Base-by-base conservation (phyloP, 495 filamentous ascomycete genomes). In the Talaromyces liani region DNA sequence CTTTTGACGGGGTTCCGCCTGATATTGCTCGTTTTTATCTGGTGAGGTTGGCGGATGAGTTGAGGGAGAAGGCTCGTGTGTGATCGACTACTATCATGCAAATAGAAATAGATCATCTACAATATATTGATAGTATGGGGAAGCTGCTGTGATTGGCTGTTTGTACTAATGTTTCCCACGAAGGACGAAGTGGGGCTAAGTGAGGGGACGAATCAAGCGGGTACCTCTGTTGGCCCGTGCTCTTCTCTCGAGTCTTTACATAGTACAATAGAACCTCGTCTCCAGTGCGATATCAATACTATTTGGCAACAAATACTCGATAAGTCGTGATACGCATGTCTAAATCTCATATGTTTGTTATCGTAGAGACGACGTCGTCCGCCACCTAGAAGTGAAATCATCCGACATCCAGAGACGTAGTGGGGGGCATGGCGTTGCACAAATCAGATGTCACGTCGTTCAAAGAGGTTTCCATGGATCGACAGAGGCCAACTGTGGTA, bases 11-110 rank as follows among this genome's bases (percentile, higher is more conserved):
- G 29, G 60, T 93, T 55, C 89, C 91, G 36, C 67, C 71, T 62
- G 87, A 89, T 63, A 85, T 88, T 66, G 81, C 80, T 41, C 78
- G 78, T 53, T 95, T 96, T 68, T 95, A 96, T 75, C 67, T 95
- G 63, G 74, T 85, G 69, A 82, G 91, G 63, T 74, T 96, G 63
- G 91, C 81, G 3, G 82, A 86, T 58, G 93, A 96, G 69, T 73
- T 97, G 64, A 74, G 65, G 63, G 74, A 68, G 6, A 72, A 71
- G 58, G 73, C 72, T 10, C 61, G 67, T 62, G 57, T 65, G 69
- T 73, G 63, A 70, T n/a, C 33, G 24, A 33, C 31, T 12, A 41
- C 12, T 16, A 41, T 41, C 36, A 41, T 41, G 12, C 12, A 41
- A 39, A 16, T 16, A 39, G 12, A 41, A 41, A 41, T 7, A 31